phyloP scores from a whole-genome alignment of 192 early-diverging fungal species.

The Neocallimastix lanati region DNA sequence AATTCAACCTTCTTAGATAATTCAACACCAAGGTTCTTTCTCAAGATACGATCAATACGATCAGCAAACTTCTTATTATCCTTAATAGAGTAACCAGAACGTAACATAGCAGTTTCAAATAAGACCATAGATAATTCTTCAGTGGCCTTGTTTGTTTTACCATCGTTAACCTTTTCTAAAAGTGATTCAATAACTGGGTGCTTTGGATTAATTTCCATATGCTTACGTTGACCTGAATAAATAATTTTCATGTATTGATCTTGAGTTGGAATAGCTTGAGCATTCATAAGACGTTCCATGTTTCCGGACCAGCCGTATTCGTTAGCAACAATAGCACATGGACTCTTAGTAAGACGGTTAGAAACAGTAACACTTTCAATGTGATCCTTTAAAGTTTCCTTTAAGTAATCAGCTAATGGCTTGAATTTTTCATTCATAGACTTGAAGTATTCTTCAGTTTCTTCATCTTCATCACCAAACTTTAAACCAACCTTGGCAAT shows the following conservation, averaged over 20 bases:
- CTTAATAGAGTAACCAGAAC: conserved; percentile 37
- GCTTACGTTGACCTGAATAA: conserved; percentile 15
- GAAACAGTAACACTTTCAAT: conserved; percentile 43
- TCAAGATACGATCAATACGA: conserved; percentile 5
- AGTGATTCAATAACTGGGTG: conserved; percentile 40
- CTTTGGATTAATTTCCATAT: conserved; percentile 45
- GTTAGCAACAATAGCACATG: conserved; percentile 47
- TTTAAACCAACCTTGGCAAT: conserved; percentile 24
- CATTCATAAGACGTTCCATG: conserved; percentile 34
- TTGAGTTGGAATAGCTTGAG: conserved; percentile 15
- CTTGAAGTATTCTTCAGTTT: neutral
- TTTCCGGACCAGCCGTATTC: conserved; percentile 44
- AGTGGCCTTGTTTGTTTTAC: conserved; percentile 21
- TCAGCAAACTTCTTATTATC: conserved; percentile 21
- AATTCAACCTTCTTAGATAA: conserved; percentile 6
- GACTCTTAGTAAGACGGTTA: conserved; percentile 56
- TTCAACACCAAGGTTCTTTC: conserved; percentile 5
- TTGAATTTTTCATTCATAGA: conserved; percentile 19
- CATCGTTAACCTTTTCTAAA: conserved; percentile 21
- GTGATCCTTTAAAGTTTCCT: conserved; percentile 10
- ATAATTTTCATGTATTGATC: conserved; percentile 2
- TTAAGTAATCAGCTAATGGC: conserved; percentile 34
- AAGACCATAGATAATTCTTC: conserved; percentile 19
- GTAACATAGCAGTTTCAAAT: conserved; percentile 43
- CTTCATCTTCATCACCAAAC: conserved; percentile 29